phyloP scores from a whole-genome alignment of 495 filamentous ascomycete species.

The Amphirosellinia nigrospora region DNA sequence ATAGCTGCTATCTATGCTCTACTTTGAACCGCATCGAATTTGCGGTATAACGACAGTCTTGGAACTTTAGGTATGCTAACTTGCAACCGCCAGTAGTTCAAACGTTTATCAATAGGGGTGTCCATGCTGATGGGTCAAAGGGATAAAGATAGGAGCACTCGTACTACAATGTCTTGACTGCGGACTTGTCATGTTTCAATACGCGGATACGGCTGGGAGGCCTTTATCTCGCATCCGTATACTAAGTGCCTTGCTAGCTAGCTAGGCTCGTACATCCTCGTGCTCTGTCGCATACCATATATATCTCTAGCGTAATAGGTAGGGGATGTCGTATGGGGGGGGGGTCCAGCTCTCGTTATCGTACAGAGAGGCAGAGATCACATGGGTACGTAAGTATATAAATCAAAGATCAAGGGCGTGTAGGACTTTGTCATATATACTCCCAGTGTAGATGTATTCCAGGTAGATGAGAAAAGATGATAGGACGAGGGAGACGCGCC shows the following conservation, averaged over 20 bases:
- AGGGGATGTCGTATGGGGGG: too few relatives aligned
- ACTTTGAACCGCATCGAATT: background rate
- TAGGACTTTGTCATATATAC: background rate
- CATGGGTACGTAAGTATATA: background rate
- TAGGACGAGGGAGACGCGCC: background rate
- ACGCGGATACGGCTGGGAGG: background rate
- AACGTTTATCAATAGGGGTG: background rate
- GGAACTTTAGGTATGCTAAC: background rate
- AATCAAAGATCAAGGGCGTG: background rate
- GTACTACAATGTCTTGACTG: too few relatives aligned
- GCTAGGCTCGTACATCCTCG: too few relatives aligned
- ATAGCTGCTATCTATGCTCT: background rate
- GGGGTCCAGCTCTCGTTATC: background rate
- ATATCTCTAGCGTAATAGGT: too few relatives aligned
- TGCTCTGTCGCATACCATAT: background rate
- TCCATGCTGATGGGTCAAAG: background rate
- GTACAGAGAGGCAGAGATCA: background rate
- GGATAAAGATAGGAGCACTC: background rate
- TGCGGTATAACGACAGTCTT: background rate
- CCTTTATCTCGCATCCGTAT: background rate
- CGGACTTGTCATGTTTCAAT: background rate
- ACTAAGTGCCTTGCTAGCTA: background rate
- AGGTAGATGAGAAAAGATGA: background rate
- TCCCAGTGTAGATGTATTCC: background rate
- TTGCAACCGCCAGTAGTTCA: background rate